phyloP scores from a whole-genome alignment of 306 rosid genomes.

The Cicer arietinum region DNA sequence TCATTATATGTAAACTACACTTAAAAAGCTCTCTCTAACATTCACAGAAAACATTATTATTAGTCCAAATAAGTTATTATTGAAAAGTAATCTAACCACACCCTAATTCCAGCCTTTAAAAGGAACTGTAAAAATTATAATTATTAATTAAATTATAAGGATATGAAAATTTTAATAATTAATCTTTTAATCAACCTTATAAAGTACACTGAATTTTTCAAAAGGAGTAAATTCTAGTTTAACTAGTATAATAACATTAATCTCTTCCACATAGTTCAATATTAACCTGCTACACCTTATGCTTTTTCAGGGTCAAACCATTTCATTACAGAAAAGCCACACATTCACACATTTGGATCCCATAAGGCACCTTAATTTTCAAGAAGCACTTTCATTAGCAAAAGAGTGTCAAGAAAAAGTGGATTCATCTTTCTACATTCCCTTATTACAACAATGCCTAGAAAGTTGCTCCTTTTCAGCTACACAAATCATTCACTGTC shows the following conservation, averaged over 20 bases:
- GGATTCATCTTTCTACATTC: conserved; percentile 58
- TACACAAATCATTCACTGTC: conserved; percentile 67
- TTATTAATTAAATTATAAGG: neutral
- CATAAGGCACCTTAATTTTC: conserved; percentile 54
- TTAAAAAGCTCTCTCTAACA: neutral
- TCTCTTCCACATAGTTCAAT: neutral
- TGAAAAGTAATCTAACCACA: neutral
- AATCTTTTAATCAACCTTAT: neutral
- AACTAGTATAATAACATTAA: neutral
- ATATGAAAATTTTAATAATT: neutral
- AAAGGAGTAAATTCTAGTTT: neutral
- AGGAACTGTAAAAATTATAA: neutral
- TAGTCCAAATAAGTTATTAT: neutral
- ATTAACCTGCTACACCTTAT: conserved; percentile 35
- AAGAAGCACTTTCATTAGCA: conserved; percentile 57
- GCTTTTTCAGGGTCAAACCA: conserved; percentile 58
- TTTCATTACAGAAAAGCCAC: conserved; percentile 63
- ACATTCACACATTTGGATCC: conserved; percentile 49
- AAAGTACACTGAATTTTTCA: neutral
- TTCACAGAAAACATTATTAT: neutral
- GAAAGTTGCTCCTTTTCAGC: conserved; percentile 49
- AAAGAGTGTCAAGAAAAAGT: conserved; percentile 48
- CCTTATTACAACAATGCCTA: conserved; percentile 72
- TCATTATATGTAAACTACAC: neutral
- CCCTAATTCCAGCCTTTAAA: neutral